Base-by-base conservation (phyloP, 2,329 filamentous ascomycete genomes). In the Cladosporium sp. region DNA sequence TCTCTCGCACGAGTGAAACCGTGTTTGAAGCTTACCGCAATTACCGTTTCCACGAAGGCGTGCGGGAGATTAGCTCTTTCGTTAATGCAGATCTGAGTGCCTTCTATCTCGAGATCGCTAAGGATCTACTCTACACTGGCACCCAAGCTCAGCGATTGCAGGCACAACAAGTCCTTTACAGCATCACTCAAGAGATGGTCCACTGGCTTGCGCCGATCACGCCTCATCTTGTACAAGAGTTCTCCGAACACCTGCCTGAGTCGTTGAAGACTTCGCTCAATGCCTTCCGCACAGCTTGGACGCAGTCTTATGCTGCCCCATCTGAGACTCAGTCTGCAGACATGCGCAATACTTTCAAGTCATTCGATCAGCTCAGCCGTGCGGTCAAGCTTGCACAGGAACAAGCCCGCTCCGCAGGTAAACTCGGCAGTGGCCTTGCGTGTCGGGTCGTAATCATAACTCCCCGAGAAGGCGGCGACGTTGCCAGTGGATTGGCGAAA, bases 101-200 rank as follows among this genome's bases (percentile, higher is more conserved):
- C 0, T 96, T 97, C 73, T 99, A 97, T 73, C 85, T 99, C 59
- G 94, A 99, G 74, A 86, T 89, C 0, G 81, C 92, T 67, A 99
- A 99, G 74, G 94, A 99, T 69, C 82, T 90, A 3, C 79, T 97
- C 1, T 99, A 99, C 77, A 94, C 92, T 47, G 90, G 89, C 30
- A 84, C 87, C 61, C 83, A 84, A 14, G 80, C 83, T 14, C 88
- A 88, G 49, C 78, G 85, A 55, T 69, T 77, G 25, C 77, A 78
- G 20, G 81, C 83, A 1, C 85, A 88, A 65, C 80, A 76, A 5
- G 80, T 83, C 1, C 73, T 87, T 7, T 79, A 78, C 49, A 71
- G 81, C 28, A 84, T 97, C 57, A 86, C 93, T 61, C 76, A 84
- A 5, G 85, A 90, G 37, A 78, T 97, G 17, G 77, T 92, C 61